Evolutionary conservation across 179 eudicot genomes (phyloP), one percentile per base, ranked within the genome.

Genomic region (Spinacia oleracea): DNA sequence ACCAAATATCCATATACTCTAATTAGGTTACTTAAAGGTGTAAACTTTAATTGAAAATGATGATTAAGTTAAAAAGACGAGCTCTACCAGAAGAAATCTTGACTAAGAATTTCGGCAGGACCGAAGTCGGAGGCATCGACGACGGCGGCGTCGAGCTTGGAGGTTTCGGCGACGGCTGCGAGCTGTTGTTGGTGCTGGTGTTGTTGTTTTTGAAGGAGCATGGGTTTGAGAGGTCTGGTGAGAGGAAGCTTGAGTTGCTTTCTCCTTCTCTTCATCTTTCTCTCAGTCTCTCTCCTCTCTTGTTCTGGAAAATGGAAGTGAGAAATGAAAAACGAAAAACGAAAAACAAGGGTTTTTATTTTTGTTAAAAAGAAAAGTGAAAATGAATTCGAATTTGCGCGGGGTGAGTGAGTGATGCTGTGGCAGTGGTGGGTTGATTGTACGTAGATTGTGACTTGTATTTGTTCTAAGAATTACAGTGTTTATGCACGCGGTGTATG

Each of bases 1-100:
- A 58, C n/a, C 16, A 35, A 32, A 75, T 20, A 63, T 66, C 58
- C 5, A 53, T 53, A 70, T 18, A 21, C 74, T 72, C 15, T 4
- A 83, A 45, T 21, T 10, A 59, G 10, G 56, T 0, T 6, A 35
- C 32, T 31, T 18, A 75, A 74, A 80, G 75, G 32, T 46, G n/a
- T 0, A 69, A 80, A 69, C 71, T 75, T 69, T 55, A 46, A 53
- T 14, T 20, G 3, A 31, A 31, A 34, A 35, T 35, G 9, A 31
- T 15, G 38, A 42, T 10, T 29, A 20, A 21, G 23, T 3, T 48
- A 31, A 77, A 5, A 21, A 60, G 21, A 2, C 6, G 35, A 71
- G 14, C 0, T 29, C 14, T 86, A 94, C 98, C 98, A 94, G 79
- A 94, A 94, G 83, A 94, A 94, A 81, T 94, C 98, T 82, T 94